phyloP scores from a whole-genome alignment of 2,329 filamentous ascomycete genomes.

The Fusarium sp. region DNA sequence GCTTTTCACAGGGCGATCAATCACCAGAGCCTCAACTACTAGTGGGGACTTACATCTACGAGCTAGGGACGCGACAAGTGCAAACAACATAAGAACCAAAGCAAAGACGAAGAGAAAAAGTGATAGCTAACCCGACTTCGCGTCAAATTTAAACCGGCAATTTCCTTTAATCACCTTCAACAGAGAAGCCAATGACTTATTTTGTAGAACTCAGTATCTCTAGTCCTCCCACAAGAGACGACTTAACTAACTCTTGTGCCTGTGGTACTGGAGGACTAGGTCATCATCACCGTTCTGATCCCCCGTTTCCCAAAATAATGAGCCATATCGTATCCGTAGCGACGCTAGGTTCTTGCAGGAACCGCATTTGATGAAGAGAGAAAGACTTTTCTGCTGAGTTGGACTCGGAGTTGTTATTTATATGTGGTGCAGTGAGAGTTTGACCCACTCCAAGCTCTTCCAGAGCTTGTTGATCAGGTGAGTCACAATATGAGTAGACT shows the following conservation, averaged over 20 bases:
- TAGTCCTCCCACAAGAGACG: neutral
- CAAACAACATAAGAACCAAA: neutral
- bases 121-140: neutral
- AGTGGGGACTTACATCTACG: neutral
- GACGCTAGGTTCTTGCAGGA: neutral
- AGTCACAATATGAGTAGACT: neutral
- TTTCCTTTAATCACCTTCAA: neutral
- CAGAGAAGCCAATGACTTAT: neutral
- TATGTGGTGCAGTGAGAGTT: neutral
- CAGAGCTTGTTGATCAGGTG: neutral
- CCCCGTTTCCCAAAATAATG: neutral
- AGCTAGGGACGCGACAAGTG: neutral
- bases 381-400: neutral
- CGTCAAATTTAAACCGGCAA: rapidly evolving
- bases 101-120: neutral
- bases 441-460: neutral
- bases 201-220: neutral
- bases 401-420: neutral
- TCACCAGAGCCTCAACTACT: neutral
- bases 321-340: neutral
- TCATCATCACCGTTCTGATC: neutral
- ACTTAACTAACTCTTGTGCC: neutral
- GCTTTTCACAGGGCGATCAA: conserved; percentile 9
- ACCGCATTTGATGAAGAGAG: neutral
- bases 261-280: neutral